Evolutionary conservation across 2,329 filamentous ascomycete genomes (phyloP), one percentile per base, ranked within the genome.

Genomic region (Aspergillus fumigatiaffinis): DNA sequence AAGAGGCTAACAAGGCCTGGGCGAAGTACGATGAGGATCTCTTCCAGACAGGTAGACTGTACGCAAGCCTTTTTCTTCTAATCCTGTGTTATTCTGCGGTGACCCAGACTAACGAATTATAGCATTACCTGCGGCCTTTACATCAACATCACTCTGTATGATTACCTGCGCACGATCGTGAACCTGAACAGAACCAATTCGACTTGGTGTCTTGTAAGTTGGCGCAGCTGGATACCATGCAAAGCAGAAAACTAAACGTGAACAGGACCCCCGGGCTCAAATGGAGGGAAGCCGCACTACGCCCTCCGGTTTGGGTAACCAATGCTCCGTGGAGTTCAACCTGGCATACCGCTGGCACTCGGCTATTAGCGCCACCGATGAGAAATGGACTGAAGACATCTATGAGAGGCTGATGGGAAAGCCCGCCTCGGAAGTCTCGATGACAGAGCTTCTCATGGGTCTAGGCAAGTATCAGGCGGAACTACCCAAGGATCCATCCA

Each of bases 271-370:
- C 1, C 82, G 91, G 25, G 82, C 84, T 12, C 84, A 89, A 63
- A 88, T 87, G 73, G 86, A 83, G 42, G 81, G 81, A 80, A 67
- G 66, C 51, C 74, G 79, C 61, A 86, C 84, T 0, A 84, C 88
- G 0, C 85, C 89, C 48, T 81, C 86, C 25, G 91, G 90, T 46
- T 84, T 89, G 0, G 91, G 91, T 52, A 95, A 94, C 67, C 86
- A 89, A 62, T 90, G 93, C 4, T 93, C 90, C 0, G 90, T 89
- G 3, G 91, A 96, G 76, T 96, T 96, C 80, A 95, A 94, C 69
- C 80, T 96, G 9, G 88, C 89, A 63, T 95, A 96, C 72, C 83
- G 91, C 61, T 95, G 91, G 90, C 91, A 95, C 76, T 91, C 90
- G 3, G 87, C 88, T 64, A 89, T 94, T 64, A 83, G 82, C 41